These are phyloP conservation scores for Scedosporium dehoogii DNA, from an alignment of 2,329 filamentous ascomycete species.

Conservation along the genomic window DNA sequence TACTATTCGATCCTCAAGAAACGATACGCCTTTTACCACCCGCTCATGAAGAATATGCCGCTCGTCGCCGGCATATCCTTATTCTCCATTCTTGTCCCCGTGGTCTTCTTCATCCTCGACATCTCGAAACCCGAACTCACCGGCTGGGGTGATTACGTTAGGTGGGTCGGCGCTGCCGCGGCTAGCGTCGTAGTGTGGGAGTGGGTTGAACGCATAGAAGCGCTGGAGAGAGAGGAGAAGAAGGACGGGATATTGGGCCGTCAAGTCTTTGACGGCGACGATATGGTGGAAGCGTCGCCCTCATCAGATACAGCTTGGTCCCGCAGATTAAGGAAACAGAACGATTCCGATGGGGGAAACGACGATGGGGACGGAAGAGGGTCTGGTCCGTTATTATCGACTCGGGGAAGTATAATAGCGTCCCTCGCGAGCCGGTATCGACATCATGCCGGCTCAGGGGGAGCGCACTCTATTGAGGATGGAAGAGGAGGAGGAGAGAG, in stretches of 20 bases:
- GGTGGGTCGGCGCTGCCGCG: slow-evolving; percentile 91
- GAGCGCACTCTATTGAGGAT: neutral
- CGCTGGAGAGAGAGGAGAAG: slow-evolving; percentile 82
- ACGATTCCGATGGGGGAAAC: slow-evolving; percentile 12
- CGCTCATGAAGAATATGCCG: slow-evolving; percentile 80
- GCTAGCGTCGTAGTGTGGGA: slow-evolving; percentile 98
- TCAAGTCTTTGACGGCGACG: slow-evolving; percentile 88
- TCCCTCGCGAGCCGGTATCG: slow-evolving; percentile 5
- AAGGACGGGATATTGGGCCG: slow-evolving; percentile 86
- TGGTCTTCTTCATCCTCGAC: slow-evolving; percentile 89
- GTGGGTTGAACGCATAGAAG: slow-evolving; percentile 93
- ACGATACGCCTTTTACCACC: slow-evolving; percentile 82
- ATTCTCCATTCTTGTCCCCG: slow-evolving; percentile 73
- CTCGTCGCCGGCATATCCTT: slow-evolving; percentile 72
- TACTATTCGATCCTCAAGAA: slow-evolving; percentile 92
- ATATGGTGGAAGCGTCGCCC: slow-evolving; percentile 55
- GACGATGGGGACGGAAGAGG: slow-evolving; percentile 11
- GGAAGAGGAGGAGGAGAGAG: neutral
- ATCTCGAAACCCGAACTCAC: slow-evolving; percentile 77
- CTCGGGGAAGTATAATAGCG: neutral
- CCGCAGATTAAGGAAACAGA: slow-evolving; percentile 23
- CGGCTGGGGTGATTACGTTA: slow-evolving; percentile 89
- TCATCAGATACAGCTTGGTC: slow-evolving; percentile 7
- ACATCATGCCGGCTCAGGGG: slow-evolving; percentile 9
- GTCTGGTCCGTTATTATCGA: neutral